Evolutionary conservation across 2,329 filamentous ascomycete species (phyloP), one percentile per base, ranked within the genome.

Genomic region (Colletotrichum brevisporum): DNA sequence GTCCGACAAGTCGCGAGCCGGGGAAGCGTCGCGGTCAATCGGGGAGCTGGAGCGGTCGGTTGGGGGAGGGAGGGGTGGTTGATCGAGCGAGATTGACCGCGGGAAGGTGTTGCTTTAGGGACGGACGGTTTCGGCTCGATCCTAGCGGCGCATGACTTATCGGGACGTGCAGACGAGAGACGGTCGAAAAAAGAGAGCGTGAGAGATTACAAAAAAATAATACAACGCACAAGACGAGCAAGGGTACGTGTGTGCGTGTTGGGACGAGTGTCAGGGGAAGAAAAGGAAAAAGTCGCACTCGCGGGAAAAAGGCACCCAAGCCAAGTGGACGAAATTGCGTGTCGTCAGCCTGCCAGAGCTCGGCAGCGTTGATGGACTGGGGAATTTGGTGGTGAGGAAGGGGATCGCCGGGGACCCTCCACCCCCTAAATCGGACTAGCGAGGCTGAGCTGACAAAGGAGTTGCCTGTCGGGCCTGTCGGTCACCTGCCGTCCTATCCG

Each of bases 381-480:
- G 66, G 45, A 67, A 43, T 55, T 53, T 15, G 47, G 47, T 12
- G 21, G 21, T 24, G 26, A 61, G 62, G 61, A 59, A 56, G 45
- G 67, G 52, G 56, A 67, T 66, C 56, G 45, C 50, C 63, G 63
- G 50, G 36, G 45, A 51, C 62, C 55, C 55, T 65, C 24, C 55
- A 59, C n/a, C 55, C 67, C 67, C 63, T 67, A 69, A 69, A 67
- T 60, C 43, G 63, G 67, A 67, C 63, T 67, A 69, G 67, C 63
- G 56, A 61, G 67, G 62, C 67, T 69, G 67, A 69, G 67, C 63
- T 67, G 62, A 69, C 67, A 69, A 67, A 69, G 55, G 45, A 24
- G 43, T 24, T 24, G 21, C 21, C 21, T 2, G 21, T 24, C 21
- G 21, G 36, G 12, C 54, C 66, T 5, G 43, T n/a, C 21, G 31